A percentile compares a stretch with the other conserved stretches of the same genome.
Conservation (phyloP, 805 yeast genomes). For the Danielozyma ontarioensis region DNA sequence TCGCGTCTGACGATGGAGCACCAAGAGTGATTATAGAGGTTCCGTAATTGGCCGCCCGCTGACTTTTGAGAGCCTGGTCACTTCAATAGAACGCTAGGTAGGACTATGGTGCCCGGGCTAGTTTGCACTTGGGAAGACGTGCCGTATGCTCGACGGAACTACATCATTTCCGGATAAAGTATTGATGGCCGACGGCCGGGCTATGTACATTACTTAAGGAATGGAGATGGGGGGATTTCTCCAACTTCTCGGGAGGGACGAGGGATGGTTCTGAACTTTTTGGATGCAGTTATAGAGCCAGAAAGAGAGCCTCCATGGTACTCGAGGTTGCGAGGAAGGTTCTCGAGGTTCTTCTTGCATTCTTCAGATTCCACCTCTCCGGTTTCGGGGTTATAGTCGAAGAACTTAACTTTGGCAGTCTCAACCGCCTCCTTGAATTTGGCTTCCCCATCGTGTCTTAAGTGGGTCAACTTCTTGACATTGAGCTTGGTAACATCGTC, state of each 20-base stretch:
- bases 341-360: conserved; percentile 23
- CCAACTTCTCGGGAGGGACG: conserved; percentile 14
- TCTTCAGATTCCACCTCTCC: conserved; percentile 17
- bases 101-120: too few relatives aligned
- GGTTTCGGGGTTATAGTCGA: conserved; percentile 27
- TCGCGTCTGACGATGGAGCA: too few relatives aligned
- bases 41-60: too few relatives aligned
- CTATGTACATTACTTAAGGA: conserved; percentile 6
- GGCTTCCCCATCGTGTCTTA: conserved; percentile 45
- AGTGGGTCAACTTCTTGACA: conserved; percentile 44
- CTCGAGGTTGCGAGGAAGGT: conserved; percentile 25
- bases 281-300: conserved; percentile 22
- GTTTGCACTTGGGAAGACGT: too few relatives aligned
- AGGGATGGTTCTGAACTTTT: conserved; percentile 28
- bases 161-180: too few relatives aligned
- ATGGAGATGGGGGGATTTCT: conserved; percentile 30
- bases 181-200: too few relatives aligned
- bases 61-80: too few relatives aligned
- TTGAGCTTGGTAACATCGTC: conserved; percentile 50
- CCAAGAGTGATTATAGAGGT: too few relatives aligned
- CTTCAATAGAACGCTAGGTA: too few relatives aligned
- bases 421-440: conserved; percentile 18
- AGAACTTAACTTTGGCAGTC: conserved; percentile 31
- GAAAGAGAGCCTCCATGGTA: conserved; percentile 20
- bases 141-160: too few relatives aligned